Evolutionary conservation across 2,329 filamentous ascomycete genomes (phyloP).

Genomic region (Cercospora sp.): DNA sequence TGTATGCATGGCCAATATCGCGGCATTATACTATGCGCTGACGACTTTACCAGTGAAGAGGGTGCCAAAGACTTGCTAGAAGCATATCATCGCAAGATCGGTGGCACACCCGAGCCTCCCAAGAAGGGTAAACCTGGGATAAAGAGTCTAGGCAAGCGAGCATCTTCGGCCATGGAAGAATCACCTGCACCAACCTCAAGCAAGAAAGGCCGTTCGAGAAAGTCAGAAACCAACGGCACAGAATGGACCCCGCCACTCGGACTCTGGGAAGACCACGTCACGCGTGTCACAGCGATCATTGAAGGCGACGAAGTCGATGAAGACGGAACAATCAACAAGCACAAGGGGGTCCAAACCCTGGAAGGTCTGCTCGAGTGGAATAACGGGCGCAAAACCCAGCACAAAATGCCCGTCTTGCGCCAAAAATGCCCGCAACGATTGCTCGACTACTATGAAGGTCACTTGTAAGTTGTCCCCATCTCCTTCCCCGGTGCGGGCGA

Average conservation of each 20-base stretch:
- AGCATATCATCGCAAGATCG: constrained; percentile 64
- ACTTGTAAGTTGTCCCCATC: constrained; percentile 39
- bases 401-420: constrained; percentile 68
- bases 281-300: constrained; percentile 70
- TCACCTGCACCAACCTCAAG: constrained; percentile 31
- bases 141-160: constrained; percentile 28
- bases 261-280: constrained; percentile 74
- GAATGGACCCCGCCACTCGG: constrained; percentile 69
- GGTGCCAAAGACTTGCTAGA: constrained; percentile 57
- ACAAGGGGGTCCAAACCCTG: constrained; percentile 52
- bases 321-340: constrained; percentile 26
- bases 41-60: constrained; percentile 25
- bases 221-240: constrained; percentile 36
- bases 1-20: constrained; percentile 48
- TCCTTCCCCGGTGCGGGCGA: background rate
- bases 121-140: constrained; percentile 35
- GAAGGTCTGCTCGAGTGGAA: constrained; percentile 74
- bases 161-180: constrained; percentile 23
- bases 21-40: background rate
- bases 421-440: constrained; percentile 73
- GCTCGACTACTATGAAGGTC: constrained; percentile 43
- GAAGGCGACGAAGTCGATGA: constrained; percentile 49
- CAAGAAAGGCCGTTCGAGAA: constrained; percentile 32
- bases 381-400: constrained; percentile 71
- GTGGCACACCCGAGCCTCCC: constrained; percentile 57